phyloP scores from a whole-genome alignment of 345 rosid genomes.

The Euphorbia lathyris region DNA sequence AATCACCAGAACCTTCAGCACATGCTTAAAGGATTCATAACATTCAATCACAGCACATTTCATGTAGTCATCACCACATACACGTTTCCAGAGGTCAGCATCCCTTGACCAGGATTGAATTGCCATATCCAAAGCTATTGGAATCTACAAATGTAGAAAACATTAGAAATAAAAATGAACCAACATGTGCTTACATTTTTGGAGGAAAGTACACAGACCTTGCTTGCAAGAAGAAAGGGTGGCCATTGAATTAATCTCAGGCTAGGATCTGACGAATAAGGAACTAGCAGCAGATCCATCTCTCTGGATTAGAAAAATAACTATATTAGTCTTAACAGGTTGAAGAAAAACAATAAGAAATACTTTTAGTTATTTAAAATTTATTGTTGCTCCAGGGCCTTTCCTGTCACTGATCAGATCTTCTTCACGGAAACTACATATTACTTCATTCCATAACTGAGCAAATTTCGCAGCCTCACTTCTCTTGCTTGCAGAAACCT shows the following conservation, averaged over 20 bases:
- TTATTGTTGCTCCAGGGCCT: slow-evolving; percentile 28
- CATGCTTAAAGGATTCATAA: slow-evolving; percentile 86
- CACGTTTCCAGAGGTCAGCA: slow-evolving; percentile 92
- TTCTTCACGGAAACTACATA: slow-evolving; percentile 96
- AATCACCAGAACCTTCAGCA: slow-evolving; percentile 66
- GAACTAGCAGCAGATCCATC: slow-evolving; percentile 94
- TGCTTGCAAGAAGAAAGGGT: slow-evolving; percentile 95
- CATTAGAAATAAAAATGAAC: slow-evolving; percentile 7
- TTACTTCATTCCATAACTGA: slow-evolving; percentile 96
- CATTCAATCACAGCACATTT: slow-evolving; percentile 98
- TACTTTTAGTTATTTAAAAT: slow-evolving; percentile 6
- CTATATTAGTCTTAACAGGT: slow-evolving; percentile 25
- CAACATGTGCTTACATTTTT: background rate
- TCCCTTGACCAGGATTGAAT: slow-evolving; percentile 76
- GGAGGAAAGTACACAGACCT: slow-evolving; percentile 49
- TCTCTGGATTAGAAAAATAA: slow-evolving; percentile 55
- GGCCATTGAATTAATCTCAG: slow-evolving; percentile 97
- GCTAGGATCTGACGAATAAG: slow-evolving; percentile 89
- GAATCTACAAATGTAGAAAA: slow-evolving; percentile 51
- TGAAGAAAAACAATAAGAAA: slow-evolving; percentile 7
- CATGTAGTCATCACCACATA: slow-evolving; percentile 94
- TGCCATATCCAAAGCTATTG: slow-evolving; percentile 95
- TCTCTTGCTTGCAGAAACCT: slow-evolving; percentile 89
- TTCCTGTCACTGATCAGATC: slow-evolving; percentile 95
- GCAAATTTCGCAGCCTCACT: slow-evolving; percentile 98